phyloP scores from a whole-genome alignment of 1,139 yeast species.

The Suhomyces bokatorum region DNA sequence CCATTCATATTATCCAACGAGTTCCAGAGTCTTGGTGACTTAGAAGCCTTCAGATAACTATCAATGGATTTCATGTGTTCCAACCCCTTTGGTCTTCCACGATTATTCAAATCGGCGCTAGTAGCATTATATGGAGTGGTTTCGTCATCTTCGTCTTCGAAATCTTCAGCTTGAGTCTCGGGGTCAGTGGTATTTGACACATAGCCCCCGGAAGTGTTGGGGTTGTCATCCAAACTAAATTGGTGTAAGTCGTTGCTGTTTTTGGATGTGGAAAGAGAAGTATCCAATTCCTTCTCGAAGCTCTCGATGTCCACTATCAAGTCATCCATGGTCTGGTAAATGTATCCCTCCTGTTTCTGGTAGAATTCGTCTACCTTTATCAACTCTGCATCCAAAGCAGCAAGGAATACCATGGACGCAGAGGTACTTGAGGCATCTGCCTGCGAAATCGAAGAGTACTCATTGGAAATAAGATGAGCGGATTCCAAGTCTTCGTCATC shows the following conservation, averaged over 20 bases:
- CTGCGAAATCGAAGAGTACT: slow-evolving; percentile 26
- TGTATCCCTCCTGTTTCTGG: slow-evolving; percentile 49
- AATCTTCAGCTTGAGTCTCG: slow-evolving; percentile 35
- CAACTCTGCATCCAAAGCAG: slow-evolving; percentile 59
- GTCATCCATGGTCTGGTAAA: slow-evolving; percentile 51
- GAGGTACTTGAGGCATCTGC: slow-evolving; percentile 19
- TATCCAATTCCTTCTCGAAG: slow-evolving; percentile 38
- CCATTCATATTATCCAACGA: slow-evolving; percentile 22
- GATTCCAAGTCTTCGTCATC: slow-evolving; percentile 33
- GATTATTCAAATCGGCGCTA: slow-evolving; percentile 1
- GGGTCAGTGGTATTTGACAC: slow-evolving; percentile 29
- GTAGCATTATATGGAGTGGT: slow-evolving; percentile 13
- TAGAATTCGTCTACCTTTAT: slow-evolving; percentile 62
- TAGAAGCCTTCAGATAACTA: slow-evolving; percentile 41
- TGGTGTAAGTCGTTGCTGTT: slow-evolving; percentile 1
- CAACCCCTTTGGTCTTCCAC: slow-evolving; percentile 8
- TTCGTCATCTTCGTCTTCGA: slow-evolving; percentile 29
- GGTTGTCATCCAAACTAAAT: slow-evolving; percentile 10
- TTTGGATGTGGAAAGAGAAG: slow-evolving; percentile 2
- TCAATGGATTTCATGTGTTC: slow-evolving; percentile 36
- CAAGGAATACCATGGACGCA: slow-evolving; percentile 42
- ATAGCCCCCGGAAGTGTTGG: slow-evolving; percentile 22
- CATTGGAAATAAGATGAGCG: slow-evolving; percentile 28
- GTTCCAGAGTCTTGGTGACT: slow-evolving; percentile 39
- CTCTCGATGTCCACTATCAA: slow-evolving; percentile 52